phyloP scores from a whole-genome alignment of 1,284 basidiomycete genomes.

The Ganoderma resinaceum region DNA sequence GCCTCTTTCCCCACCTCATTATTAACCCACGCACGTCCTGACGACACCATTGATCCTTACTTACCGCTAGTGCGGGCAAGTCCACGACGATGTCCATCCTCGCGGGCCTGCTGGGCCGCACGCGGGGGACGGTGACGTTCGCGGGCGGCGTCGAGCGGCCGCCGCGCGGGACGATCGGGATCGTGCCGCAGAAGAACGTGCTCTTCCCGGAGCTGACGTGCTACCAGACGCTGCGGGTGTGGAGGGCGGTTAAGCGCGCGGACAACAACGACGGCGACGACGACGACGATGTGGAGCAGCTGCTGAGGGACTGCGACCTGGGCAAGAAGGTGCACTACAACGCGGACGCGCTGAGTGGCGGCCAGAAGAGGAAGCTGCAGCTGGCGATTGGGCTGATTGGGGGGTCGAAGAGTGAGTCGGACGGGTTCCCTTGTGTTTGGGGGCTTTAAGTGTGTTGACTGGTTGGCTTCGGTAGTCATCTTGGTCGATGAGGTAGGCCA shows the following conservation, averaged over 20 bases:
- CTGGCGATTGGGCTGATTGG: conserved; percentile 81
- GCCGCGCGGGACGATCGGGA: conserved; percentile 69
- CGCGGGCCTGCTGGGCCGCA: conserved; percentile 64
- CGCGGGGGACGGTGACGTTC: conserved; percentile 68
- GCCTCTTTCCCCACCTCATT: not conserved
- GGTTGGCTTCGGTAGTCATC: conserved; percentile 55
- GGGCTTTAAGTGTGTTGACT: not conserved
- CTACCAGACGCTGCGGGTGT: conserved; percentile 75
- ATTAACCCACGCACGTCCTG: not conserved
- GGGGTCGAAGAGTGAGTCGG: conserved; percentile 66
- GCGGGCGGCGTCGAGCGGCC: conserved; percentile 60
- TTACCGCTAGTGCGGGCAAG: conserved; percentile 71
- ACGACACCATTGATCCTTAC: too few species aligned
- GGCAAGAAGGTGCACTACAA: conserved; percentile 70
- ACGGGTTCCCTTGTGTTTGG: not conserved
- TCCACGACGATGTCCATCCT: conserved; percentile 76
- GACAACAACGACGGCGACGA: conserved; percentile 41
- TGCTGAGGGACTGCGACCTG: conserved; percentile 77
- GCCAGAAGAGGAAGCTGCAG: conserved; percentile 85
- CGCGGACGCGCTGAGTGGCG: conserved; percentile 73
- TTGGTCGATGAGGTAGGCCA: conserved; percentile 67
- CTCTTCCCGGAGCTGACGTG: conserved; percentile 81
- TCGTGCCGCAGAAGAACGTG: conserved; percentile 86
- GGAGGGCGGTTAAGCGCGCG: conserved; percentile 78
- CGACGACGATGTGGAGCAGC: conserved; percentile 64